phyloP scores from a whole-genome alignment of 192 early-diverging fungal genomes.

The Dissophora ornata region DNA sequence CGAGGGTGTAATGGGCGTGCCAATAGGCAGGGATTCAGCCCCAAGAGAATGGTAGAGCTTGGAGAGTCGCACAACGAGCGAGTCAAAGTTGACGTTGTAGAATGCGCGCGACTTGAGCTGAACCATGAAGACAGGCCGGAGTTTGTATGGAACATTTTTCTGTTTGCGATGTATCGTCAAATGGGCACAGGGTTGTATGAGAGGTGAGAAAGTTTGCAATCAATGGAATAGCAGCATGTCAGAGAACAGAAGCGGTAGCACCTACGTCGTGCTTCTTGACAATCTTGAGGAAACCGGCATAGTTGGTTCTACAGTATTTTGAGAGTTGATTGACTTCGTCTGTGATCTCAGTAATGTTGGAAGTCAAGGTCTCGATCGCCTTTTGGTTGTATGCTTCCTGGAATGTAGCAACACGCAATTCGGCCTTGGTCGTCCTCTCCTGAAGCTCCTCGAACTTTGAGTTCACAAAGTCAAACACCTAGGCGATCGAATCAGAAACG shows the following conservation, averaged over 20 bases:
- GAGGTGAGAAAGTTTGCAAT: no score
- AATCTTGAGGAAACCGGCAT: slow-evolving; percentile 90
- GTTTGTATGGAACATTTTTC: slow-evolving; percentile 64
- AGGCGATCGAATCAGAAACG: slow-evolving; percentile 14
- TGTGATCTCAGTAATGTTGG: slow-evolving; percentile 76
- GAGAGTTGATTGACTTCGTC: slow-evolving; percentile 83
- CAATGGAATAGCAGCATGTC: no score
- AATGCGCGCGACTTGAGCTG: slow-evolving; percentile 87
- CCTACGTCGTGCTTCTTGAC: slow-evolving; percentile 96
- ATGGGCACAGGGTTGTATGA: background rate
- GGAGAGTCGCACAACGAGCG: slow-evolving; percentile 85
- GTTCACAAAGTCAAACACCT: slow-evolving; percentile 79
- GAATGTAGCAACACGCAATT: slow-evolving; percentile 61
- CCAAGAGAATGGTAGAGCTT: slow-evolving; percentile 74
- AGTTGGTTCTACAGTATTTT: slow-evolving; percentile 82
- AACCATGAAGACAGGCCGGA: slow-evolving; percentile 84
- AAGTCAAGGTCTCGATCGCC: slow-evolving; percentile 64
- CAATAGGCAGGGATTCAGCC: slow-evolving; percentile 29
- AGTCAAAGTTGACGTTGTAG: slow-evolving; percentile 88
- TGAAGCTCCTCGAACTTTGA: slow-evolving; percentile 81
- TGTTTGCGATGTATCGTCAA: no score
- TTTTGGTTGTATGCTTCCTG: slow-evolving; percentile 61
- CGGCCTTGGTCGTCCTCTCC: slow-evolving; percentile 73
- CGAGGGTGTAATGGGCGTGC: slow-evolving; percentile 42
- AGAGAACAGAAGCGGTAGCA: background rate